These are phyloP conservation scores for Alisma plantagoaquatica DNA, from an alignment of 106 monocot species.

Conservation along the genomic window DNA sequence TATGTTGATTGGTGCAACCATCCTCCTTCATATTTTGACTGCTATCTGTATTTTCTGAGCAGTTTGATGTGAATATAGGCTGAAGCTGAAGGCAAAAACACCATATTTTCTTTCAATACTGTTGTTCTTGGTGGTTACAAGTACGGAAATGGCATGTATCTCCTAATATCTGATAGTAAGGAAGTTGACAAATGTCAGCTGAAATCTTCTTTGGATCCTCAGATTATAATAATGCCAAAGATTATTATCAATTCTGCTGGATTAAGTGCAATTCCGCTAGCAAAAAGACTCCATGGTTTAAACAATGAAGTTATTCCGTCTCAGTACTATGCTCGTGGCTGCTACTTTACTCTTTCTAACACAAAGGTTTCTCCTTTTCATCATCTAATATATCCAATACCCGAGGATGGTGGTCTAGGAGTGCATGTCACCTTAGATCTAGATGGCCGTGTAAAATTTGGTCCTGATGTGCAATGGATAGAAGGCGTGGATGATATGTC, in stretches of 20 bases:
- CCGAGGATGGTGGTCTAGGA: constrained; percentile 91
- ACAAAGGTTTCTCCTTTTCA: constrained; percentile 63
- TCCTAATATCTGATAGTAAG: constrained; percentile 61
- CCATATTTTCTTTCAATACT: constrained; percentile 72
- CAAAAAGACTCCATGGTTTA: constrained; percentile 55
- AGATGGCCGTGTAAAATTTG: constrained; percentile 74
- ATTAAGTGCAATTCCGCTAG: constrained; percentile 78
- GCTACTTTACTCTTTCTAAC: constrained; percentile 77
- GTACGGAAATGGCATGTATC: constrained; percentile 40
- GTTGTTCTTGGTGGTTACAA: constrained; percentile 58
- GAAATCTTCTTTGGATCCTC: constrained; percentile 31
- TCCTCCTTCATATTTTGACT: no score
- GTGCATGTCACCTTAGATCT: constrained; percentile 92
- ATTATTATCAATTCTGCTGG: constrained; percentile 87
- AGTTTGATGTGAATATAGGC: constrained; percentile 36
- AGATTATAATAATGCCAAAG: constrained; percentile 55
- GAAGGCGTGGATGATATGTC: constrained; percentile 45
- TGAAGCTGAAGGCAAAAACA: constrained; percentile 62
- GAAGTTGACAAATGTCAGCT: constrained; percentile 24
- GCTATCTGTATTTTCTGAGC: no score
- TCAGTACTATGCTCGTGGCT: constrained; percentile 78
- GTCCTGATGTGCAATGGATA: constrained; percentile 98
- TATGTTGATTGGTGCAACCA: no score
- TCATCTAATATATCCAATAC: constrained; percentile 88
- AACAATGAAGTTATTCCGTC: constrained; percentile 27